Evolutionary conservation across 306 rosid species (phyloP).

Genomic region (Urtica urens): DNA sequence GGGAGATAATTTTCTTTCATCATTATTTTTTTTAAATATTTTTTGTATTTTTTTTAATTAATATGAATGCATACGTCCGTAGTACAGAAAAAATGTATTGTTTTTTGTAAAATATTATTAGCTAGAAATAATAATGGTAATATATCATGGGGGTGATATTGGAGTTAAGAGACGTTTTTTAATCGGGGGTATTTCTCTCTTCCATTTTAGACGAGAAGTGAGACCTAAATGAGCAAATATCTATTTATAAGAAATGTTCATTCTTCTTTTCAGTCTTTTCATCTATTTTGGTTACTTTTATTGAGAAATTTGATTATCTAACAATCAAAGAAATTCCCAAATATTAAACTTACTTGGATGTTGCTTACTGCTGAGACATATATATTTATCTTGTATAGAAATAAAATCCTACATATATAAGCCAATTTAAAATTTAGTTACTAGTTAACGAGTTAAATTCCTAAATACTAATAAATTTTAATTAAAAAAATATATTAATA

Average conservation of each 20-base stretch:
- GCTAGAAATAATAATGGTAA: constrained; percentile 5
- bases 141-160: constrained; percentile 9
- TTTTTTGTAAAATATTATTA: neutral
- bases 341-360: no score
- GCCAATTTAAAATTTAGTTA: no score
- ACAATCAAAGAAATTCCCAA: no score
- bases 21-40: constrained; percentile 5
- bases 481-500: no score
- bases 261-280: neutral
- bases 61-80: constrained; percentile 10
- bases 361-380: no score
- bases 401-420: no score
- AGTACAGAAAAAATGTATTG: neutral
- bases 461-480: no score
- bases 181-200: constrained; percentile 25
- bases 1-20: constrained; percentile 16
- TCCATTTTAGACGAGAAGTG: constrained; percentile 32
- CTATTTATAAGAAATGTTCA: no score
- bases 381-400: no score
- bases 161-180: constrained; percentile 5
- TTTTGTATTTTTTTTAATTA: no score
- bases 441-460: no score
- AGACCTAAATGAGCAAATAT: constrained; percentile 16
- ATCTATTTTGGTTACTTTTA: neutral
- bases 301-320: no score